Base-by-base conservation (phyloP, 164 flowering plant species). In the Kingdonia uniflora region DNA sequence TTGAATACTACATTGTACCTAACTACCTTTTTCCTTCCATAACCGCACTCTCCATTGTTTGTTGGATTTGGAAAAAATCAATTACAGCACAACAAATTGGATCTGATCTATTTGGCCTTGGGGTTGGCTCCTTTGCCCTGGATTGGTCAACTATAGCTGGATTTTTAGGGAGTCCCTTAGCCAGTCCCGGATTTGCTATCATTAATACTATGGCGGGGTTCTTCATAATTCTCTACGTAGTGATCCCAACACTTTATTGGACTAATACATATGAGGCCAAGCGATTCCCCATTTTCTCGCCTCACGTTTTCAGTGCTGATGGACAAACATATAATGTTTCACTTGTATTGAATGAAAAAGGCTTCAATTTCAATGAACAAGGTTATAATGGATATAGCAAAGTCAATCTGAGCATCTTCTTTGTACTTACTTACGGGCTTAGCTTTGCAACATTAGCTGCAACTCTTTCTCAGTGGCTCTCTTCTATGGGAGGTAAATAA, bases 41-140 rank as follows among this genome's bases (percentile, higher is more conserved):
- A 8, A 40, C 66, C 19, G 66, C 45, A 55, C 54, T 79, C 6
- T 74, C 84, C 0, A 57, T 74, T 64, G 67, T 80, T 11, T 80
- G 90, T 61, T 73, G 69, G 75, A 64, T 49, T 2, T 80, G 63
- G 41, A 74, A 78, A 13, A 66, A 73, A 2, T 78, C 85, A 2
- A 70, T 78, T 4, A 73, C 73, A 2, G 81, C 80, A 25, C 89
- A 82, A 14, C 80, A 78, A 47, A 51, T 82, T 3, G 85, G 85
- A 0, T 79, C 88, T 3, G 85, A 82, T 17, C 52, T 71, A 63
- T 0, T 20, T 0, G 89, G 89, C 2, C 76, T 83, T 5, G 90
- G 85, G 0, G 19, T 83, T 14, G 78, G 73, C 2, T 44, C 90
- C 33, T 61, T 83, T 19, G 54, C 79, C 10, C 40, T 76, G 6